These are phyloP conservation scores for Pseudomassariella vexata DNA, from an alignment of 2,329 filamentous ascomycete species.

Conservation along the genomic window DNA sequence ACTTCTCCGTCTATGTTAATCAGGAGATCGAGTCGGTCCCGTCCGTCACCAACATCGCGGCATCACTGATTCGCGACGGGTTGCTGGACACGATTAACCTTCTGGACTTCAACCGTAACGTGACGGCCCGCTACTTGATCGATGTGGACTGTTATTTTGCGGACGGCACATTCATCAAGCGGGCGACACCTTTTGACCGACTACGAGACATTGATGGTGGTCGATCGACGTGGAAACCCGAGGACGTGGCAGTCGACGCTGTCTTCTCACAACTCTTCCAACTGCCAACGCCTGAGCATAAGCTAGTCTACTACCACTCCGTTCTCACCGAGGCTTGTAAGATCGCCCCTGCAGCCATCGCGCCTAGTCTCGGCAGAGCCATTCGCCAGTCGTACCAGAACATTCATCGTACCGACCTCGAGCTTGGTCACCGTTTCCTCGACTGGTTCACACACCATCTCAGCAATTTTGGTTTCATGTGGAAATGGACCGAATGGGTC, in stretches of 20 bases:
- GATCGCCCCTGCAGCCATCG: constrained; percentile 91
- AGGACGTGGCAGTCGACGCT: constrained; percentile 95
- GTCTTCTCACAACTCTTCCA: constrained; percentile 94
- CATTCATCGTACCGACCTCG: constrained; percentile 76
- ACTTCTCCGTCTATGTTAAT: constrained; percentile 84
- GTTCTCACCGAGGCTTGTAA: constrained; percentile 94
- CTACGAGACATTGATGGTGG: constrained; percentile 63
- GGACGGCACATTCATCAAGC: constrained; percentile 83
- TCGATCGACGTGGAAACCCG: constrained; percentile 86
- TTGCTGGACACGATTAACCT: constrained; percentile 91
- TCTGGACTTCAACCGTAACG: constrained; percentile 85
- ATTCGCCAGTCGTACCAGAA: constrained; percentile 89
- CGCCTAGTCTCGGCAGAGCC: constrained; percentile 84
- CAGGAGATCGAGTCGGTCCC: constrained; percentile 90
- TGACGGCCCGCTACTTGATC: constrained; percentile 81
- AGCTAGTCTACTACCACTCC: constrained; percentile 93
- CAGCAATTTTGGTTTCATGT: constrained; percentile 98
- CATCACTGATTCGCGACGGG: constrained; percentile 77
- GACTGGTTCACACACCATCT: constrained; percentile 98
- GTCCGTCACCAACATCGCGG: constrained; percentile 65
- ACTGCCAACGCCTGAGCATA: constrained; percentile 81
- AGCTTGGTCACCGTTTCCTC: constrained; percentile 80
- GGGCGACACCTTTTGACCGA: constrained; percentile 87
- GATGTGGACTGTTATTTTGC: constrained; percentile 95
- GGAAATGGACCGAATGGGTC: constrained; percentile 98